Conservation (phyloP, 140 eudicot species). For the Senecio squalidus region DNA sequence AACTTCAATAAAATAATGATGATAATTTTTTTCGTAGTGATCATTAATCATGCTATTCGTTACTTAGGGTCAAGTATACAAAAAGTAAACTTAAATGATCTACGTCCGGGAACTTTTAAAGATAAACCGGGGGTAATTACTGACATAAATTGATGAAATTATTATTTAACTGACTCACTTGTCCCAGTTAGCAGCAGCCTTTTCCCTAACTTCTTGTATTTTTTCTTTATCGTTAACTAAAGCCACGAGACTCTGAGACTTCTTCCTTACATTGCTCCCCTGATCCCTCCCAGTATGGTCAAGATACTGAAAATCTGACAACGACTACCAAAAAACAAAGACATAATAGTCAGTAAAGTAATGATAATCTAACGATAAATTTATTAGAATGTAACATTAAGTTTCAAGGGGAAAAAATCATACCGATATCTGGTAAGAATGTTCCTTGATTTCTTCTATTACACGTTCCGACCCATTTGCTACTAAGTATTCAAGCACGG, state of each 20-base stretch:
- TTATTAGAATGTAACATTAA: constrained; percentile 2
- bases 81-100: not conserved
- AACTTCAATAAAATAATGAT: not conserved
- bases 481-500: constrained; percentile 90
- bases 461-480: constrained; percentile 98
- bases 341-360: not conserved
- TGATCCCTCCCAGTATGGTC: constrained; percentile 95
- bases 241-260: constrained; percentile 81
- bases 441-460: constrained; percentile 88
- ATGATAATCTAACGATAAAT: not conserved
- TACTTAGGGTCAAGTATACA: not conserved
- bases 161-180: constrained; percentile 57
- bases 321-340: constrained; percentile 41
- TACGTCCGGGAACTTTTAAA: not conserved
- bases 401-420: constrained; percentile 19
- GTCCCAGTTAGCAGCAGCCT: constrained; percentile 93
- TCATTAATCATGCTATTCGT: not conserved
- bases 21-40: too few species aligned
- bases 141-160: not conserved
- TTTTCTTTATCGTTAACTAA: constrained; percentile 87
- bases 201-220: constrained; percentile 84
- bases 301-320: constrained; percentile 90
- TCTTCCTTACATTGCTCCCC: constrained; percentile 88
- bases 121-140: not conserved
- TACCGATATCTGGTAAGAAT: constrained; percentile 88